Percentiles rank a stretch among this genome's conserved stretches.
phyloP scores from a whole-genome alignment of 345 rosid species.

The Boechera divaricarpa region DNA sequence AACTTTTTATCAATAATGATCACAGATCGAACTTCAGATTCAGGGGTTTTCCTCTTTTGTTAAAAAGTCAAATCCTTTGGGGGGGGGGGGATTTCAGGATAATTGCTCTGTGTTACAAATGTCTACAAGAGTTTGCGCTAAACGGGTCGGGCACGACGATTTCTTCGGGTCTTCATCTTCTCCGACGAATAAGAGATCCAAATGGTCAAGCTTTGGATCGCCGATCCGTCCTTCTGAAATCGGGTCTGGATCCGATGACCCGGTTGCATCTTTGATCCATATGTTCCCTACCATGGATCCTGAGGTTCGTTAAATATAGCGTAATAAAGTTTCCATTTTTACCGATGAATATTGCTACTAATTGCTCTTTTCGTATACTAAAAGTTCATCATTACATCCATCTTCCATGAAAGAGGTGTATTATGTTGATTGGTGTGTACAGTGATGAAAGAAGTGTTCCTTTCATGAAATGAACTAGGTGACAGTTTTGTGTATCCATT shows the following conservation, averaged over 20 bases:
- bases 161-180: constrained; percentile 55
- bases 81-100: constrained; percentile 33
- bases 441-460: not conserved
- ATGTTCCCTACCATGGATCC: constrained; percentile 62
- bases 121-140: constrained; percentile 64
- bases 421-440: not conserved
- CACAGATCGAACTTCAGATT: not conserved
- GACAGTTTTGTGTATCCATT: constrained; percentile 10
- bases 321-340: not conserved
- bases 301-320: constrained; percentile 51
- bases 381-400: not conserved
- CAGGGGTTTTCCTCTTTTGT: not conserved
- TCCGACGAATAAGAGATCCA: constrained; percentile 55
- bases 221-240: constrained; percentile 45
- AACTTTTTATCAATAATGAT: not conserved
- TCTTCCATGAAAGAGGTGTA: not conserved
- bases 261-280: constrained; percentile 45
- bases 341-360: not conserved
- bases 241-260: constrained; percentile 55
- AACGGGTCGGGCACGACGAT: constrained; percentile 61
- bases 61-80: constrained; percentile 27
- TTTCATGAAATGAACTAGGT: not conserved
- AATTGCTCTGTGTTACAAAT: constrained; percentile 28
- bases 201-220: constrained; percentile 54
- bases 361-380: not conserved